phyloP scores from a whole-genome alignment of 352 stramenopile genomes.

The Phytophthora colocasiae region DNA sequence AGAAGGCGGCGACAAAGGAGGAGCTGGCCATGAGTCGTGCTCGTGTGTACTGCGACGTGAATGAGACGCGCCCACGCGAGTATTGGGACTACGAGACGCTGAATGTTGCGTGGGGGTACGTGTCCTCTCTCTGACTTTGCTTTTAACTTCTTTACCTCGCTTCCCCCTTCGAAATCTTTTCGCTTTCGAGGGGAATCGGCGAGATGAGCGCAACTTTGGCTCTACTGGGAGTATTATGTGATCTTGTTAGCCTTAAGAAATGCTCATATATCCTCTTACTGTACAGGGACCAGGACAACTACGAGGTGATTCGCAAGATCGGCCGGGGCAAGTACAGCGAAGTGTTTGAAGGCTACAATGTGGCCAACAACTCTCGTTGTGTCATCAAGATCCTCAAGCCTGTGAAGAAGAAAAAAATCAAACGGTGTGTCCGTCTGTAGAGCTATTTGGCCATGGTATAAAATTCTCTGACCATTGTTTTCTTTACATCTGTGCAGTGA shows the following conservation, averaged over 20 bases:
- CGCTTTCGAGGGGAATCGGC: conserved; percentile 6
- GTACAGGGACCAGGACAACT: conserved; percentile 97
- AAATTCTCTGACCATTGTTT: conserved; percentile 21
- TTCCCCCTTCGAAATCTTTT: conserved; percentile 35
- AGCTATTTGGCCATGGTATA: neutral
- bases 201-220: neutral
- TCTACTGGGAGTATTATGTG: neutral
- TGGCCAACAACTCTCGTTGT: conserved; percentile 96
- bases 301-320: conserved; percentile 99
- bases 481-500: conserved; percentile 58
- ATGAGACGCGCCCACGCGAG: conserved; percentile 95
- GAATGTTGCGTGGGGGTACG: conserved; percentile 96
- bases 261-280: conserved; percentile 19
- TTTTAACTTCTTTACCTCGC: neutral
- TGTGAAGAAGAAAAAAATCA: conserved; percentile 99
- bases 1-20: conserved; percentile 21
- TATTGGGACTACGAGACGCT: conserved; percentile 99
- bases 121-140: conserved; percentile 5
- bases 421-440: conserved; percentile 65
- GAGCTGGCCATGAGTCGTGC: conserved; percentile 66
- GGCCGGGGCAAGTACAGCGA: conserved; percentile 99
- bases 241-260: conserved; percentile 2
- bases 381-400: conserved; percentile 99
- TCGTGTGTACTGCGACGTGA: conserved; percentile 95
- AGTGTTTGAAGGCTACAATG: conserved; percentile 98